Percentiles rank a stretch among this genome's conserved stretches.
phyloP scores from a whole-genome alignment of 805 yeast genomes.

The Wickerhamiella occidentalis region DNA sequence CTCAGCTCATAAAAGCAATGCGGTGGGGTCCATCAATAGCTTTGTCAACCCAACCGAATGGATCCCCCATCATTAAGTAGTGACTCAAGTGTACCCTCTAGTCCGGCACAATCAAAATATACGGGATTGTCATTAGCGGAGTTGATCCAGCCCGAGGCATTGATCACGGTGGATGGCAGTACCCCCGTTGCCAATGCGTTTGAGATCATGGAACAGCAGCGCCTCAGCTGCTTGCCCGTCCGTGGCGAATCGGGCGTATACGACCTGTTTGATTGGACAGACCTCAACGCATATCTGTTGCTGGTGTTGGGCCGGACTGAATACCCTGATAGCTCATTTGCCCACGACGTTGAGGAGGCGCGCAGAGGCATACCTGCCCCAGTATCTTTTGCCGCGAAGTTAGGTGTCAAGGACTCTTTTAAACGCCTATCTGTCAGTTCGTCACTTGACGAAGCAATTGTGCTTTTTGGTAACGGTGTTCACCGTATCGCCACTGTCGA shows the following conservation, averaged over 20 bases:
- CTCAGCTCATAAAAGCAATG: neutral
- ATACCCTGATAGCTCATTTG: constrained; percentile 29
- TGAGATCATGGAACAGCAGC: constrained; percentile 56
- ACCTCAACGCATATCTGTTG: constrained; percentile 73
- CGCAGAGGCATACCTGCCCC: constrained; percentile 84
- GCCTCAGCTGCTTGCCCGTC: constrained; percentile 81
- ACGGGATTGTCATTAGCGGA: constrained; percentile 48
- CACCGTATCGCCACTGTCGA: constrained; percentile 80
- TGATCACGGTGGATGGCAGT: constrained; percentile 54
- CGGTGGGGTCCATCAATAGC: neutral
- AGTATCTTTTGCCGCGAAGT: constrained; percentile 71
- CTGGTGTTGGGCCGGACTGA: constrained; percentile 66
- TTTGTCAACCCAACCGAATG: constrained; percentile 7
- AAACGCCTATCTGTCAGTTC: constrained; percentile 53
- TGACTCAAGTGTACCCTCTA: constrained; percentile 6
- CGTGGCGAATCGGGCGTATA: constrained; percentile 13
- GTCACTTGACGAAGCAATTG: constrained; percentile 61
- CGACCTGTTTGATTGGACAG: constrained; percentile 82
- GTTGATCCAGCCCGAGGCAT: constrained; percentile 64
- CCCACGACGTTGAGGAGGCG: constrained; percentile 43
- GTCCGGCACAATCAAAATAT: neutral
- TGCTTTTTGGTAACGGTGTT: constrained; percentile 86
- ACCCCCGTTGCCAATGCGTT: constrained; percentile 80
- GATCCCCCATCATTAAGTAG: constrained; percentile 5
- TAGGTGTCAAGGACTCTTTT: constrained; percentile 83